Conservation (phyloP, 2,329 filamentous ascomycete species). For the Pseudopyricularia cyperi region DNA sequence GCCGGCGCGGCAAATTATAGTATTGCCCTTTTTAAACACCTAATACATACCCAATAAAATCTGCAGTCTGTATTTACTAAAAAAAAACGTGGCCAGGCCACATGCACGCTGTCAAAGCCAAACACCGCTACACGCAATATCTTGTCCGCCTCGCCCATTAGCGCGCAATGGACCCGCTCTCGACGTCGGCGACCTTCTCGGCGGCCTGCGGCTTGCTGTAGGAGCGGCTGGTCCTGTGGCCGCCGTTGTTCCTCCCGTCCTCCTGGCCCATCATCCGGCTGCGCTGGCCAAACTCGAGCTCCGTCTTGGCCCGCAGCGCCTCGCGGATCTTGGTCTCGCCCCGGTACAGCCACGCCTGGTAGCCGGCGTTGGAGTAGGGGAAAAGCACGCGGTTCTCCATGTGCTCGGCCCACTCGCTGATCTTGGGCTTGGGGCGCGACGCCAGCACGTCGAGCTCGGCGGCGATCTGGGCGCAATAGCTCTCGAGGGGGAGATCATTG, state of each 20-base stretch:
- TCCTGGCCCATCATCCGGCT: conserved; percentile 11
- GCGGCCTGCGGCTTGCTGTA: background rate
- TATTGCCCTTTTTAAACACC: no score
- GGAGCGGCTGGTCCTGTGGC: background rate
- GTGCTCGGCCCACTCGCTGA: conserved; percentile 32
- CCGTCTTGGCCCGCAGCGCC: conserved; percentile 23
- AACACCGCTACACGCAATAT: background rate
- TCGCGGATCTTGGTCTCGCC: conserved; percentile 31
- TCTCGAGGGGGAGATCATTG: conserved; percentile 53
- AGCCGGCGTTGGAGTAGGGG: conserved; percentile 29
- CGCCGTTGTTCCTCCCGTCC: conserved; percentile 2
- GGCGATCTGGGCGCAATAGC: conserved; percentile 51
- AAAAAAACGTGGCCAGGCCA: background rate
- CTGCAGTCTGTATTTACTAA: background rate
- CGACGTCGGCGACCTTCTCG: background rate
- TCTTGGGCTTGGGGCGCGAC: conserved; percentile 34
- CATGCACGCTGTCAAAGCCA: no score
- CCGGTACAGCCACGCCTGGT: conserved; percentile 31
- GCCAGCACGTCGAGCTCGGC: conserved; percentile 52
- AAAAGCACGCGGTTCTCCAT: conserved; percentile 24
- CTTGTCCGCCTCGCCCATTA: background rate
- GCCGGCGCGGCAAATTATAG: no score
- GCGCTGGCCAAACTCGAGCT: conserved; percentile 16
- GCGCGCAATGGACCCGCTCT: background rate
- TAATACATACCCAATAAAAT: no score